These are phyloP conservation scores for Rhinocladiella similis DNA, from an alignment of 2,329 filamentous ascomycete genomes.

Conservation along the genomic window DNA sequence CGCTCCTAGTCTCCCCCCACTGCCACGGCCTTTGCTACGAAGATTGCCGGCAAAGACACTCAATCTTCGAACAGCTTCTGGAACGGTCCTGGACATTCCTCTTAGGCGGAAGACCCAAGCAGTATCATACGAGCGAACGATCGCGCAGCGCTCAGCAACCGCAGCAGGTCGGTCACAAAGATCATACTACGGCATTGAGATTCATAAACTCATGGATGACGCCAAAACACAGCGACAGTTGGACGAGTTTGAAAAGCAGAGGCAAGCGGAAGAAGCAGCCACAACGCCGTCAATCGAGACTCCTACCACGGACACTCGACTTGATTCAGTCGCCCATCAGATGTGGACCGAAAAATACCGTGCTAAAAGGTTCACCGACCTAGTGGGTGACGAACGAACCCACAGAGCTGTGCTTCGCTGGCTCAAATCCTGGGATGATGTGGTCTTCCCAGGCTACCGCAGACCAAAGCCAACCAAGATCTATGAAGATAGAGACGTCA, in stretches of 20 bases:
- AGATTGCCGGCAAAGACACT: slow-evolving; percentile 27
- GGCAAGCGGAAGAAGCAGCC: slow-evolving; percentile 28
- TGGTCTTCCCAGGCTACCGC: slow-evolving; percentile 80
- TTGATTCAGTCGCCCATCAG: slow-evolving; percentile 35
- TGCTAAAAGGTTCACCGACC: slow-evolving; percentile 84
- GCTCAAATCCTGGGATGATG: slow-evolving; percentile 90
- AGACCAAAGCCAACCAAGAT: slow-evolving; percentile 50
- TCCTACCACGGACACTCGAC: slow-evolving; percentile 35
- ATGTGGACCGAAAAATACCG: slow-evolving; percentile 98
- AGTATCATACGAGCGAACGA: slow-evolving; percentile 53
- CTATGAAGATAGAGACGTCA: slow-evolving; percentile 50
- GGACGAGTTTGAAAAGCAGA: slow-evolving; percentile 28
- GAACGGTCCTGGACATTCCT: slow-evolving; percentile 46
- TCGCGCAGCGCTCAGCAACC: slow-evolving; percentile 54
- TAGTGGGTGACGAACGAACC: slow-evolving; percentile 91
- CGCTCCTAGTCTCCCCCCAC: slow-evolving; percentile 6
- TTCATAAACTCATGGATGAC: slow-evolving; percentile 76
- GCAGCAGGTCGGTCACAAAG: slow-evolving; percentile 56
- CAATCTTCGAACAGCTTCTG: slow-evolving; percentile 49
- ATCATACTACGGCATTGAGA: slow-evolving; percentile 88
- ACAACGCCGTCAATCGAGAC: slow-evolving; percentile 27
- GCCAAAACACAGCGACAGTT: slow-evolving; percentile 59
- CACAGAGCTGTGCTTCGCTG: slow-evolving; percentile 87
- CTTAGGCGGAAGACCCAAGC: slow-evolving; percentile 38
- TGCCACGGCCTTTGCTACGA: slow-evolving; percentile 21